Conservation (phyloP, 2,329 filamentous ascomycete genomes). For the Colletotrichum destructivum region DNA sequence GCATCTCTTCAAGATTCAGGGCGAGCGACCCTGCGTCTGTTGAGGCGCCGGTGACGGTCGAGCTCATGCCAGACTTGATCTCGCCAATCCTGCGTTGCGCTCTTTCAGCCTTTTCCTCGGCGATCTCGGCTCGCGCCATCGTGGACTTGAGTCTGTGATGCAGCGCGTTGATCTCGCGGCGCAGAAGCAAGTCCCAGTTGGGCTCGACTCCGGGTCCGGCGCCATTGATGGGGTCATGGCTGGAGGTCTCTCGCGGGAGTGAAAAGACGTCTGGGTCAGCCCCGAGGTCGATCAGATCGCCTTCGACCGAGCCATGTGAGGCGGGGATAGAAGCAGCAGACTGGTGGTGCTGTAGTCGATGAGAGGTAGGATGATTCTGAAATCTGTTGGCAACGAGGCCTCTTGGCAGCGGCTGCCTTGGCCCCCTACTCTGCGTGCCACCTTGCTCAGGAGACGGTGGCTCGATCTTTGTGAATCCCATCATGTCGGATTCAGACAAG, state of each 20-base stretch:
- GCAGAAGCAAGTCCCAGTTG: conserved; percentile 30
- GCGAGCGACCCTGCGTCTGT: conserved; percentile 47
- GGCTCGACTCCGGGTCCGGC: not conserved
- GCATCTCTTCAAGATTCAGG: conserved; percentile 44
- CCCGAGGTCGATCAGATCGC: conserved; percentile 30
- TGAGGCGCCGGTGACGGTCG: conserved; percentile 45
- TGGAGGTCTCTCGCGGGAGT: not conserved
- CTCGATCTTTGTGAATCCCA: conserved; percentile 40
- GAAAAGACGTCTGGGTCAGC: conserved; percentile 12
- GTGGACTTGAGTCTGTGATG: conserved; percentile 13
- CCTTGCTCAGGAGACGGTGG: conserved; percentile 11
- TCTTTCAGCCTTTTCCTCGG: conserved; percentile 49
- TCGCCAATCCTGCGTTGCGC: conserved; percentile 46
- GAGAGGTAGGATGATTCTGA: conserved; percentile 9
- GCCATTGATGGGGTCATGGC: not conserved
- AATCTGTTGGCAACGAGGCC: conserved; percentile 37
- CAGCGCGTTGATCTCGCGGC: conserved; percentile 45
- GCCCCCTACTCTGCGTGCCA: conserved; percentile 13
- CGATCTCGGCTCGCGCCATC: conserved; percentile 45
- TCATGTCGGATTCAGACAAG: conserved; percentile 7
- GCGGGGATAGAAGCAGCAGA: not conserved
- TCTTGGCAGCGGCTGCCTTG: conserved; percentile 39
- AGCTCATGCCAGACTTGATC: conserved; percentile 47
- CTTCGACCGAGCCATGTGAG: conserved; percentile 11
- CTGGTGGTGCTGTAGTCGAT: not conserved